These are phyloP conservation scores for Theobroma cacao DNA, from an alignment of 345 rosid genomes.

Conservation along the genomic window DNA sequence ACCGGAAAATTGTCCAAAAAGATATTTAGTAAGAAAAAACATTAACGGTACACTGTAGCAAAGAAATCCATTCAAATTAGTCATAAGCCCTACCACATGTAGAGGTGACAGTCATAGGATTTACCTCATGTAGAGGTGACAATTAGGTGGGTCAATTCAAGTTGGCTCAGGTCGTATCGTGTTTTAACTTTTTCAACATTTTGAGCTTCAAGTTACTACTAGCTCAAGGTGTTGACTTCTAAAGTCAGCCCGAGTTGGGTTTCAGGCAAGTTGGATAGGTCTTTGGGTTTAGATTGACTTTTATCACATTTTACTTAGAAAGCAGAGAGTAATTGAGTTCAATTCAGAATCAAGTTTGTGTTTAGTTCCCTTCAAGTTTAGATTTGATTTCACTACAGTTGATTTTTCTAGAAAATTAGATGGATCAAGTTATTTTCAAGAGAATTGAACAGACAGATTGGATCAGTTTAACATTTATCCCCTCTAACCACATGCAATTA, in stretches of 20 bases:
- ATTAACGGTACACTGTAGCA: neutral
- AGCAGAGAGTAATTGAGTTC: neutral
- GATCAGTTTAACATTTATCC: neutral
- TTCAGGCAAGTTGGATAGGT: neutral
- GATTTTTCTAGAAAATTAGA: neutral
- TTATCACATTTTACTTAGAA: neutral
- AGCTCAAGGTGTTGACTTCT: neutral
- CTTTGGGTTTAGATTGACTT: neutral
- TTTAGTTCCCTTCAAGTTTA: neutral
- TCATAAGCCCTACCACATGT: neutral
- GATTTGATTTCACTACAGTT: neutral
- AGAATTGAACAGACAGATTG: neutral
- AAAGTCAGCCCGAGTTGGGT: neutral
- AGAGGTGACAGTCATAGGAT: neutral
- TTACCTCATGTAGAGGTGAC: neutral
- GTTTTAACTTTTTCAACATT: neutral
- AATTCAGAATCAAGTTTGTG: neutral
- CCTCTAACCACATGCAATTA: neutral
- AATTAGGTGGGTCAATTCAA: too few relatives aligned
- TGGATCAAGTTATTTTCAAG: neutral
- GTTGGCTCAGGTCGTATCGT: neutral
- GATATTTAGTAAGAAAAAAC: too few relatives aligned
- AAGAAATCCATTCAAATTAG: neutral
- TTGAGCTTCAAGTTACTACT: neutral
- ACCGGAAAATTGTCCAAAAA: too few relatives aligned